Percentiles rank a stretch among this genome's conserved stretches.
Conservation (phyloP, 495 filamentous ascomycete genomes). For the Tuber melanosporum region DNA sequence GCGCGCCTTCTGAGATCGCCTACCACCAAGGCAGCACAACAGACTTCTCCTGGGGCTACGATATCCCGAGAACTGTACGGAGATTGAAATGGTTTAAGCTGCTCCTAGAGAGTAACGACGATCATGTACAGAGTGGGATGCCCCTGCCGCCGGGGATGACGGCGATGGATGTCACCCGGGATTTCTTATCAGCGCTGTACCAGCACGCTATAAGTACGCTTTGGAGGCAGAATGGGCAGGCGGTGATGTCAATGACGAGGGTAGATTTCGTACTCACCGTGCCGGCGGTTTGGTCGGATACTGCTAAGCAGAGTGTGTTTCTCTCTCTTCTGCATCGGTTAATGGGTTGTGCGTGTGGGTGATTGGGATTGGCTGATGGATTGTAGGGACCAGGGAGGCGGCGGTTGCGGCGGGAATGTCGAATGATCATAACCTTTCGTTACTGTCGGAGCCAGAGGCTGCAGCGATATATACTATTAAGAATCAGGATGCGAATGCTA, state of each 20-base stretch:
- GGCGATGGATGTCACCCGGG: slow-evolving; percentile 42
- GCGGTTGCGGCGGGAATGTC: slow-evolving; percentile 63
- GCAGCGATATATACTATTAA: slow-evolving; percentile 32
- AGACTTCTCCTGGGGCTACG: slow-evolving; percentile 64
- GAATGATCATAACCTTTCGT: slow-evolving; percentile 46
- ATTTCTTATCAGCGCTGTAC: slow-evolving; percentile 62
- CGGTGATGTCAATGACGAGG: slow-evolving; percentile 55
- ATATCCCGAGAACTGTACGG: slow-evolving; percentile 63
- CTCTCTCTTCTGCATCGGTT: slow-evolving; percentile 41
- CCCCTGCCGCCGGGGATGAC: slow-evolving; percentile 15
- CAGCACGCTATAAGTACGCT: slow-evolving; percentile 66
- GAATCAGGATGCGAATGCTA: slow-evolving; percentile 7
- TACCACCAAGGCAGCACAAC: slow-evolving; percentile 45
- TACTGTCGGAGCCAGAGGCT: slow-evolving; percentile 42
- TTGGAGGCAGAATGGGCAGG: slow-evolving; percentile 54
- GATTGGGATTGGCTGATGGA: not conserved
- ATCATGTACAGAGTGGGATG: slow-evolving; percentile 44
- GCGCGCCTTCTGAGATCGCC: slow-evolving; percentile 56
- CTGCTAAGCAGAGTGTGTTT: slow-evolving; percentile 48
- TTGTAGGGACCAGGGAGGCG: slow-evolving; percentile 50
- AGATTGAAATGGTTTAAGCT: slow-evolving; percentile 69
- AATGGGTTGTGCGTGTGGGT: not conserved
- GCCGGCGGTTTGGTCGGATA: slow-evolving; percentile 70
- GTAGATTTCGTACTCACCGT: slow-evolving; percentile 54
- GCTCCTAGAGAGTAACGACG: slow-evolving; percentile 60